phyloP scores from a whole-genome alignment of 257 asterid species.

The Solanum chilense region DNA sequence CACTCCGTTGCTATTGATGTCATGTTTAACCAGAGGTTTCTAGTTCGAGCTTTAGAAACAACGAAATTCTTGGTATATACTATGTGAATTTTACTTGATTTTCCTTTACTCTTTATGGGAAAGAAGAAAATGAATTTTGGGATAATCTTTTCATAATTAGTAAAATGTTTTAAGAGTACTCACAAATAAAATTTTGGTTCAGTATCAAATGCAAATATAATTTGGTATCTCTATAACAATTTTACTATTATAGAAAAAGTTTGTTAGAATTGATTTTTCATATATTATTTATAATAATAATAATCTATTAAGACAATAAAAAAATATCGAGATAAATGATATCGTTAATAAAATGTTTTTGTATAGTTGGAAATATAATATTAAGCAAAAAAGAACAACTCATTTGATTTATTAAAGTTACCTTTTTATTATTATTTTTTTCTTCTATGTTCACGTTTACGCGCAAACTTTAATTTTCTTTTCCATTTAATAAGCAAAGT shows the following conservation, averaged over 20 bases:
- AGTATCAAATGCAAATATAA: background rate
- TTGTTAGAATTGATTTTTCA: background rate
- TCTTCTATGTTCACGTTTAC: background rate
- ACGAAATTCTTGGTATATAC: too few species aligned
- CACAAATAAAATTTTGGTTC: background rate
- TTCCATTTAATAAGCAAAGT: background rate
- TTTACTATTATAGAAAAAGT: too few species aligned
- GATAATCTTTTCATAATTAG: background rate
- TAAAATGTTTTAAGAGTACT: background rate
- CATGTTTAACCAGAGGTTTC: background rate
- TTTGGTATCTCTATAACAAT: background rate
- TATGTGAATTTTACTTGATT: background rate
- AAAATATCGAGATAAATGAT: too few species aligned
- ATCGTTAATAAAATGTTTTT: background rate
- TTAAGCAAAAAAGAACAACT: background rate
- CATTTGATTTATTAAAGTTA: background rate
- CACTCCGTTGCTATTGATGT: background rate
- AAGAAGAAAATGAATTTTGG: background rate
- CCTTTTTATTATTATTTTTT: background rate
- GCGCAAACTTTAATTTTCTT: background rate
- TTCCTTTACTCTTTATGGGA: too few species aligned
- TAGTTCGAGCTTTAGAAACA: background rate
- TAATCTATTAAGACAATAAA: too few species aligned
- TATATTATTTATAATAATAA: too few species aligned
- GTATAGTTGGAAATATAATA: background rate